Evolutionary conservation across 2,329 filamentous ascomycete genomes (phyloP).

Genomic region (Blastomyces parvus): DNA sequence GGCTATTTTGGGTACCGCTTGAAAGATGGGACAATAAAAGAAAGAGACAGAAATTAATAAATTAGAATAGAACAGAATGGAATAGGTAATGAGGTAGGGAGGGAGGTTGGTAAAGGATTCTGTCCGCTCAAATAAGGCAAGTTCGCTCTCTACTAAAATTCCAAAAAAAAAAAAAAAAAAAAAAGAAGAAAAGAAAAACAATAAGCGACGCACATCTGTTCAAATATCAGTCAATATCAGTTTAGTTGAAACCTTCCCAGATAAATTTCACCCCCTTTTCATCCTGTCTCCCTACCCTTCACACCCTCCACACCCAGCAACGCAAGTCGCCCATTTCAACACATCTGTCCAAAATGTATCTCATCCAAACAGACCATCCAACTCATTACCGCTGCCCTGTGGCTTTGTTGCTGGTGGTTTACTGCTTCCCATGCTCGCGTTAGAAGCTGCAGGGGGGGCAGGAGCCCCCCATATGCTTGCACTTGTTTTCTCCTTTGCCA

Average conservation of each 20-base stretch:
- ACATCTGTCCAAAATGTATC: not conserved
- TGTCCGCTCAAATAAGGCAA: not conserved
- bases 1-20: not conserved
- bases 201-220: not conserved
- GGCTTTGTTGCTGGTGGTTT: not conserved
- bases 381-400: slow-evolving; percentile 25
- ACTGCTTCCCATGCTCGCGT: not conserved
- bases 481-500: slow-evolving; percentile 96
- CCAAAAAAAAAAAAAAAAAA: not conserved
- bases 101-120: not conserved
- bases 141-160: not conserved
- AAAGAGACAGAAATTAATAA: not conserved
- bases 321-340: not conserved
- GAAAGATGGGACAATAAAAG: not conserved
- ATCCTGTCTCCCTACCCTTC: not conserved
- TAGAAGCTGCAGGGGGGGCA: slow-evolving; percentile 18
- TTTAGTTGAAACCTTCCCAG: too few relatives aligned
- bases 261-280: not conserved
- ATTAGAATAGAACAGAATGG: not conserved
- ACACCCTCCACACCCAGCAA: too few relatives aligned
- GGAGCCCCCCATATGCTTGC: slow-evolving; percentile 87
- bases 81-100: not conserved
- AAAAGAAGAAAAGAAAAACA: too few relatives aligned
- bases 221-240: not conserved
- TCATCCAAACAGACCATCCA: slow-evolving; percentile 36